Conservation (phyloP, 2,329 filamentous ascomycete genomes). For the Verticillium isaacii region DNA sequence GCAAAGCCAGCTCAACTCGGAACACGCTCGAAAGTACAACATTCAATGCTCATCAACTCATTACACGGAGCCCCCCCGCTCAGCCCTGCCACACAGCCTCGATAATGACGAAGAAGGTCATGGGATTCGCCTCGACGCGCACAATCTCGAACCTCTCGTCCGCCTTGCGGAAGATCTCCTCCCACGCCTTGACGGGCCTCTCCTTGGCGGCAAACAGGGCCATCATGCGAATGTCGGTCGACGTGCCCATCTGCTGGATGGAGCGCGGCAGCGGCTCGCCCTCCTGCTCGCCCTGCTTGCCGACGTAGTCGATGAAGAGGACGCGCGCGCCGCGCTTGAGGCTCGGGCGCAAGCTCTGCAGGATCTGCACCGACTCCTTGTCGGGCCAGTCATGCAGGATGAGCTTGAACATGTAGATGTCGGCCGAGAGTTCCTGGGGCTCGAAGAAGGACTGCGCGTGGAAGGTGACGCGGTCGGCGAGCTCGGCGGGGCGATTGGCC, state of each 20-base stretch:
- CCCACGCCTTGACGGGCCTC: constrained; percentile 39
- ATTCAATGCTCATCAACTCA: not conserved
- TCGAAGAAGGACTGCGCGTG: constrained; percentile 32
- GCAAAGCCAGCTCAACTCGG: not conserved
- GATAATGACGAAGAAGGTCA: constrained; percentile 29
- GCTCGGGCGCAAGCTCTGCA: constrained; percentile 35
- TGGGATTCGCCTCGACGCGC: constrained; percentile 26
- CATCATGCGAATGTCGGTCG: constrained; percentile 46
- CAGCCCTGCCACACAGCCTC: constrained; percentile 30
- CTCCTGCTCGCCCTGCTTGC: constrained; percentile 23
- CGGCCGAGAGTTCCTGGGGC: constrained; percentile 32
- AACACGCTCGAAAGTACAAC: not conserved
- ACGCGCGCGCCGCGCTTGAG: constrained; percentile 37
- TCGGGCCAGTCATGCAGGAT: constrained; percentile 55
- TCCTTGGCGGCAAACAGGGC: constrained; percentile 44
- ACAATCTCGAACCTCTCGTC: constrained; percentile 40
- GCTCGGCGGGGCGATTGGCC: constrained; percentile 25
- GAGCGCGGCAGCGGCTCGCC: constrained; percentile 23
- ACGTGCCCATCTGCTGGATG: constrained; percentile 31
- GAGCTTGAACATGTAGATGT: constrained; percentile 47
- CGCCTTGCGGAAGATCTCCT: constrained; percentile 35
- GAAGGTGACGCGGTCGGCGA: constrained; percentile 28
- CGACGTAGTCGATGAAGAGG: constrained; percentile 32
- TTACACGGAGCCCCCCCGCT: not conserved
- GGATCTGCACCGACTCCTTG: constrained; percentile 31